A percentile compares a stretch with the other conserved stretches of the same genome.
Evolutionary conservation across 192 early-diverging fungal species (phyloP).

Genomic region (Oehlia diaphana): DNA sequence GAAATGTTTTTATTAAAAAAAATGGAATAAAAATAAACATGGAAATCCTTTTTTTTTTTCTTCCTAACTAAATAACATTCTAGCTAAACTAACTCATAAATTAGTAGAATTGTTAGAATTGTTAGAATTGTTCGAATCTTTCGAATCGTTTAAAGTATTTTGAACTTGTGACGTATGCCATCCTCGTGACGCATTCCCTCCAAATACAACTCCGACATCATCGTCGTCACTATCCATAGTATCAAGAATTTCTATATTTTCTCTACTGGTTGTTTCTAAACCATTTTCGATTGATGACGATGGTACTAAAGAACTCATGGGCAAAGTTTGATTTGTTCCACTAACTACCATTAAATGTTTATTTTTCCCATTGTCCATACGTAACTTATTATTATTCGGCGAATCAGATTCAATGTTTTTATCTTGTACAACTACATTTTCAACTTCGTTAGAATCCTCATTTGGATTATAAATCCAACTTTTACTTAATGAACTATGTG

Average conservation of each 20-base stretch:
- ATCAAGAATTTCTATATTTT: slow-evolving; percentile 4
- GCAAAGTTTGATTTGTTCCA: not conserved
- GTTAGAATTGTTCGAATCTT: not conserved
- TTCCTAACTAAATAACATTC: too few relatives aligned
- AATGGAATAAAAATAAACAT: too few relatives aligned
- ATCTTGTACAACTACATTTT: not conserved
- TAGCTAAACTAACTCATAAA: not conserved
- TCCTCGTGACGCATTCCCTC: not conserved
- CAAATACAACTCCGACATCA: not conserved
- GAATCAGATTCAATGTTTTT: not conserved
- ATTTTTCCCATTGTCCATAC: not conserved
- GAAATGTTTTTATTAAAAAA: not conserved
- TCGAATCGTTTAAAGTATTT: not conserved
- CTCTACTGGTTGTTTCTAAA: slow-evolving; percentile 5
- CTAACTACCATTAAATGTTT: not conserved
- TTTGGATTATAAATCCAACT: slow-evolving; percentile 6
- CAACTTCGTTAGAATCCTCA: not conserved
- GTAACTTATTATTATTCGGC: not conserved
- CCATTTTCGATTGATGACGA: not conserved
- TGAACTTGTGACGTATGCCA: not conserved
- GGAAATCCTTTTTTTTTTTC: too few relatives aligned
- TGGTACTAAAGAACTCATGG: not conserved
- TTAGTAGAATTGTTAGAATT: not conserved
- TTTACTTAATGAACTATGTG: slow-evolving; percentile 3
- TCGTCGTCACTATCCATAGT: slow-evolving; percentile 1